Base-by-base conservation (phyloP, 176 grass and related monocot genomes). In the Musa beccarii region DNA sequence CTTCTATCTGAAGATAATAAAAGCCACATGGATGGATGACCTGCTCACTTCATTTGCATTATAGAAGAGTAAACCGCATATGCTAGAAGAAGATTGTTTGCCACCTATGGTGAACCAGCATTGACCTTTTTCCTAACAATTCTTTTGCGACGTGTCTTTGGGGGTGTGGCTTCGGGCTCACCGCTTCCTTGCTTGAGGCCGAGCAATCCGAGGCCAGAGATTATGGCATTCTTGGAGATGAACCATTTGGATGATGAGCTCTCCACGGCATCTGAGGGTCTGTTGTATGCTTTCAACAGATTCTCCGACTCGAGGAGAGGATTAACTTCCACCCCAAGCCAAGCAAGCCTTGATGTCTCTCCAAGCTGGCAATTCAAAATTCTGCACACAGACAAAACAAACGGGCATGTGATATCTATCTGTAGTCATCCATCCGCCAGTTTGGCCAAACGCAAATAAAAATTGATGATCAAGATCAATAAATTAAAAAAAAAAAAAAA, bases 141-240 rank as follows among this genome's bases (percentile, higher is more conserved):
- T 99, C 91, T 94, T 78, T 89, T 99, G 84, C 90, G 88, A 9
- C 90, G 86, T 16, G 88, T 77, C 68, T 87, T 99, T 73, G 88
- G 52, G 57, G 86, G 70, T 73, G 54, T 28, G 11, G 80, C 34
- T 70, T 89, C 88, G 10, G 82, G 52, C 76, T 92, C 86, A 74
- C 22, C 69, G 14, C 43, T 80, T 22, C 80, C 84, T 65, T 92
- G 89, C 83, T 90, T 99, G 73, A 99, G 85, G 63, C 95, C 95
- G 20, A 94, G 84, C 83, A 98, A 85, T 59, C 94, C 86, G 79
- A 99, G 95, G 34, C 90, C 90, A 75, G 88, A 94, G 52, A 91
- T 87, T 17, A 94, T 79, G 15, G 95, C 86, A 84, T 99, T 88
- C 87, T 89, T 99, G 2, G 90, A 99, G 85, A 99, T 92, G 84